Percentiles rank a stretch among this genome's conserved stretches.
These are phyloP conservation scores for Tuber magnatum DNA, from an alignment of 495 filamentous ascomycete genomes.

Conservation along the genomic window DNA sequence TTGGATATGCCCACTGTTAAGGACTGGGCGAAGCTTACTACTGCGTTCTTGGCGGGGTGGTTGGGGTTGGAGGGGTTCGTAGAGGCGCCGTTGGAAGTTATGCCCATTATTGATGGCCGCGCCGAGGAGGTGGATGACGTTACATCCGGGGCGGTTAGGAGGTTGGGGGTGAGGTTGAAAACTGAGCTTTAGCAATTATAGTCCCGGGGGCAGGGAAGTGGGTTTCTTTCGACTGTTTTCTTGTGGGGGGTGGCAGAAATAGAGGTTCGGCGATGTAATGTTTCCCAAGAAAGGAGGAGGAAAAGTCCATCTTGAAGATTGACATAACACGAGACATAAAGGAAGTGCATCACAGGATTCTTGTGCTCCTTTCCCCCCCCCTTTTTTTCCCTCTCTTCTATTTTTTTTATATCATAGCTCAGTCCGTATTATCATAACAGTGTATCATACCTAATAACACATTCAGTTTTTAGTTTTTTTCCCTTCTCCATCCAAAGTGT, in stretches of 20 bases:
- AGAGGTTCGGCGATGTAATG: background rate
- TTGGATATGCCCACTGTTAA: slow-evolving; percentile 73
- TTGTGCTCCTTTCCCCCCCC: background rate
- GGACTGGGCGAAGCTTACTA: slow-evolving; percentile 77
- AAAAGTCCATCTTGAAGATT: background rate
- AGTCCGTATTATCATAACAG: background rate
- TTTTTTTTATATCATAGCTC: background rate
- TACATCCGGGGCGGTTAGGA: background rate
- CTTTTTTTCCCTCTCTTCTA: background rate
- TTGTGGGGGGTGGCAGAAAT: background rate
- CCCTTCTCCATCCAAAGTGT: background rate
- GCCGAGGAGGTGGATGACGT: background rate
- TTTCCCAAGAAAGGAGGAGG: background rate
- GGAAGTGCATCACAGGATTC: background rate
- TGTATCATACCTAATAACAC: background rate
- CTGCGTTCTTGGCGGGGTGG: slow-evolving; percentile 86
- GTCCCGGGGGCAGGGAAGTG: slow-evolving; percentile 13
- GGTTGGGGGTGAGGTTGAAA: slow-evolving; percentile 15
- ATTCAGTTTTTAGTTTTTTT: background rate
- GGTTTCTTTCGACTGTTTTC: background rate
- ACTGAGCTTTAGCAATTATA: slow-evolving; percentile 35
- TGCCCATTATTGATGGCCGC: slow-evolving; percentile 13
- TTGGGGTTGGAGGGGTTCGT: slow-evolving; percentile 77
- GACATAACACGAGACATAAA: background rate
- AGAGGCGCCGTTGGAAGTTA: slow-evolving; percentile 29